Percentiles rank a stretch among this genome's conserved stretches.
phyloP scores from a whole-genome alignment of 208 protist species.

The Trypanosoma boissoni region DNA sequence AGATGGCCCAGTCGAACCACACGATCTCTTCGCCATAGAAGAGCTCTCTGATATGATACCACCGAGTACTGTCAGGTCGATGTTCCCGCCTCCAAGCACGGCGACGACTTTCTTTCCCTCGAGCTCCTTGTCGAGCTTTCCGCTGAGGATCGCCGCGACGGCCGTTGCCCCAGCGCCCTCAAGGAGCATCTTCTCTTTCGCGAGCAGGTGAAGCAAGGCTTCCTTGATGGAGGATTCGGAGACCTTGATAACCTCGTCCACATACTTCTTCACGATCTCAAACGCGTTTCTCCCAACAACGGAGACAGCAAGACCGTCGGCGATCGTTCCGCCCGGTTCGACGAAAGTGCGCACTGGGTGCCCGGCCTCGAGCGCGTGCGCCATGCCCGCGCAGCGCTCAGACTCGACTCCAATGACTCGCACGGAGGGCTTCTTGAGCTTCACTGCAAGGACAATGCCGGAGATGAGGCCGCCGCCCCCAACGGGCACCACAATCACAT shows the following conservation, averaged over 20 bases:
- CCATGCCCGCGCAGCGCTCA: constrained; percentile 49
- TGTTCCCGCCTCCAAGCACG: constrained; percentile 90
- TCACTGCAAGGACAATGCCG: constrained; percentile 81
- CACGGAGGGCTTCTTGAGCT: constrained; percentile 73
- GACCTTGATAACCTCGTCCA: constrained; percentile 77
- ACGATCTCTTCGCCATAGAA: constrained; percentile 63
- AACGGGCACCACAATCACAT: constrained; percentile 86
- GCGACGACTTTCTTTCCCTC: constrained; percentile 74
- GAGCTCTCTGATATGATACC: constrained; percentile 86
- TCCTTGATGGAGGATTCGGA: constrained; percentile 75
- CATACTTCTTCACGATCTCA: constrained; percentile 47
- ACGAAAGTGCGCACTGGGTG: constrained; percentile 51
- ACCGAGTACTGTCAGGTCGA: constrained; percentile 86
- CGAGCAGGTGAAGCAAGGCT: constrained; percentile 81
- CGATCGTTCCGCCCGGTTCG: constrained; percentile 62
- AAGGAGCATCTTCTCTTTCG: constrained; percentile 89
- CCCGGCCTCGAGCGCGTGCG: constrained; percentile 48
- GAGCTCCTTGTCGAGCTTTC: constrained; percentile 42
- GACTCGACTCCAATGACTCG: constrained; percentile 87
- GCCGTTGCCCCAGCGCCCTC: constrained; percentile 82
- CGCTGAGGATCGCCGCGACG: constrained; percentile 70
- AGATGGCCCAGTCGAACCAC: constrained; percentile 71
- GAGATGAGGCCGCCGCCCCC: constrained; percentile 88
- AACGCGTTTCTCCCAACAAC: constrained; percentile 77
- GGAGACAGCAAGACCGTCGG: constrained; percentile 91